Conservation (phyloP, 352 stramenopile genomes). For the Peronospora belbahrii region DNA sequence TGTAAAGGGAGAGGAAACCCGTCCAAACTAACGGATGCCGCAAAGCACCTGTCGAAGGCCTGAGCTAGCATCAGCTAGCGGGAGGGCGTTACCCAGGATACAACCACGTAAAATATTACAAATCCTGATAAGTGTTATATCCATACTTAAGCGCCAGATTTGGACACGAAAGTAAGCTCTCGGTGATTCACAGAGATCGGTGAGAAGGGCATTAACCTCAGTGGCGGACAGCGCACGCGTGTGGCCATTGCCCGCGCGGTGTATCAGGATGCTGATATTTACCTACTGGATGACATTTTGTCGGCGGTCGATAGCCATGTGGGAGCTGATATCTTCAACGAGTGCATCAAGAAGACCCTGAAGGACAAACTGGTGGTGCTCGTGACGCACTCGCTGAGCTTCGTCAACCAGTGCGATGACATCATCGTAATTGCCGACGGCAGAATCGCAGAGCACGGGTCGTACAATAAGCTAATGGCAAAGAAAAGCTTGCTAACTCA, state of each 20-base stretch:
- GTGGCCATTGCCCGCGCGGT: constrained; percentile 70
- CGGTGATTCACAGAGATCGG: constrained; percentile 95
- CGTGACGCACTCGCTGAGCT: constrained; percentile 58
- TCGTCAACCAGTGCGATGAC: constrained; percentile 51
- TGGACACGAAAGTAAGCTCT: too few species aligned
- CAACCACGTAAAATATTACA: too few species aligned
- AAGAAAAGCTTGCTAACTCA: constrained; percentile 52
- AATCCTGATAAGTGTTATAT: too few species aligned
- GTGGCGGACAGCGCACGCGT: constrained; percentile 88
- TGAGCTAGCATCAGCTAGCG: too few species aligned
- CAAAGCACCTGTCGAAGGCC: too few species aligned
- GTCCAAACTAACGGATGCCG: too few species aligned
- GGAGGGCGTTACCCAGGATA: too few species aligned
- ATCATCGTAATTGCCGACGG: constrained; percentile 55
- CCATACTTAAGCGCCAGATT: too few species aligned
- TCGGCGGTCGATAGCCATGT: constrained; percentile 93
- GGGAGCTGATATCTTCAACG: constrained; percentile 87
- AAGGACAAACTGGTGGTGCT: constrained; percentile 82
- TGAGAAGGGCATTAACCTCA: constrained; percentile 93
- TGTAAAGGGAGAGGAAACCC: too few species aligned
- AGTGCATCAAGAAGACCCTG: constrained; percentile 44
- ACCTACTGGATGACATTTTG: constrained; percentile 93
- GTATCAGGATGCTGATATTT: constrained; percentile 79
- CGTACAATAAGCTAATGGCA: constrained; percentile 71
- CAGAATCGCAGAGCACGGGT: constrained; percentile 52